Conservation (phyloP, 768 basidiomycete species). For the Leccinum longicurvipes region DNA sequence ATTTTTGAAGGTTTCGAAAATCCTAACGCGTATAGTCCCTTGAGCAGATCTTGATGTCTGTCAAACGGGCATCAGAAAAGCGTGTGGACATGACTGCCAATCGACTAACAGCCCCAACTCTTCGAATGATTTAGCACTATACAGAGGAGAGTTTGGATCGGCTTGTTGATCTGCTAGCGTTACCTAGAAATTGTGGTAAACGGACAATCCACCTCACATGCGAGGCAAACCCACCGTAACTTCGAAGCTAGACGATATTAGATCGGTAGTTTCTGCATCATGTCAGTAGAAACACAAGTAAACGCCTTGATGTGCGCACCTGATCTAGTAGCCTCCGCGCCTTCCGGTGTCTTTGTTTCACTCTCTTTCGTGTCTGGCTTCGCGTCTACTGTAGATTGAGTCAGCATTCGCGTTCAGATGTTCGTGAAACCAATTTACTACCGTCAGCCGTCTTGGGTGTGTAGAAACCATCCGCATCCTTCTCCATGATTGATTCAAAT, state of each 20-base stretch:
- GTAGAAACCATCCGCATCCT: slow-evolving; percentile 81
- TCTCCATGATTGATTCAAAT: slow-evolving; percentile 46
- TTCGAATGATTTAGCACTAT: slow-evolving; percentile 91
- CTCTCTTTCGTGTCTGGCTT: slow-evolving; percentile 29
- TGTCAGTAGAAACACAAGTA: neutral
- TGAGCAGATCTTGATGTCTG: slow-evolving; percentile 83
- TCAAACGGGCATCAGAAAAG: slow-evolving; percentile 7
- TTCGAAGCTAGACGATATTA: slow-evolving; percentile 79
- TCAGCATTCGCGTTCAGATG: slow-evolving; percentile 7
- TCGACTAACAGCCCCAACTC: slow-evolving; percentile 84
- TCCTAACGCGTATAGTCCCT: slow-evolving; percentile 92
- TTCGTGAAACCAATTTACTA: slow-evolving; percentile 19
- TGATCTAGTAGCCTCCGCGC: slow-evolving; percentile 15
- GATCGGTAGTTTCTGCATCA: slow-evolving; percentile 43
- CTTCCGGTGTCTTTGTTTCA: slow-evolving; percentile 25
- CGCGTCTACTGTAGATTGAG: slow-evolving; percentile 2
- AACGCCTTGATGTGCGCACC: slow-evolving; percentile 14
- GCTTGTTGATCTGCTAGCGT: slow-evolving; percentile 95
- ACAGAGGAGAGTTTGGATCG: slow-evolving; percentile 94
- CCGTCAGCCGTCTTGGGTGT: slow-evolving; percentile 46
- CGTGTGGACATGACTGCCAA: neutral
- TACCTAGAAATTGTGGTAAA: slow-evolving; percentile 50
- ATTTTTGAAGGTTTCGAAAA: slow-evolving; percentile 99
- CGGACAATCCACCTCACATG: neutral
- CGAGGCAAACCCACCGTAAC: slow-evolving; percentile 54